These are phyloP conservation scores for Kewa caespitosa DNA, from an alignment of 179 eudicot genomes.

Conservation along the genomic window DNA sequence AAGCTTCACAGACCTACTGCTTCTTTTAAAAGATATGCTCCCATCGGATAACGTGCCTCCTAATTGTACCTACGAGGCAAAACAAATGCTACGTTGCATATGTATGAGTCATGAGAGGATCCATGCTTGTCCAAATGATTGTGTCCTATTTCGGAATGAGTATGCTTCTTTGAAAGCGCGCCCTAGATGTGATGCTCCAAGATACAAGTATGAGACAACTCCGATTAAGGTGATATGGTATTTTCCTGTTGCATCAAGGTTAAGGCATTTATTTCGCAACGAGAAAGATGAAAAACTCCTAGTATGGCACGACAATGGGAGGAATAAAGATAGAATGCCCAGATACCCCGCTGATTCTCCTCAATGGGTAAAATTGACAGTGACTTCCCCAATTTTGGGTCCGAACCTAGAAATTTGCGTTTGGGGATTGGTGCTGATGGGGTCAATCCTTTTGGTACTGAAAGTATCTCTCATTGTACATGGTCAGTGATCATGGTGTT, in stretches of 20 bases:
- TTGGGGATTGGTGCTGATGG: neutral
- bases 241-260: neutral
- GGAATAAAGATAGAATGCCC: neutral
- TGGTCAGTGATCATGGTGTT: neutral
- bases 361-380: neutral
- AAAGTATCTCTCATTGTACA: neutral
- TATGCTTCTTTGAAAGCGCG: neutral
- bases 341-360: constrained; percentile 10
- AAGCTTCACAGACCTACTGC: neutral
- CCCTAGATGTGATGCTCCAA: neutral
- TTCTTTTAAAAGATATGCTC: neutral
- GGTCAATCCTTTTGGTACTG: neutral
- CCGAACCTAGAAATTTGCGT: neutral
- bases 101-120: constrained; percentile 1
- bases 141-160: neutral
- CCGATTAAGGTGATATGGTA: constrained; percentile 6
- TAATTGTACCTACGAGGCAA: constrained; percentile 10
- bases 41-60: constrained; percentile 3
- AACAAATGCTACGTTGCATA: neutral
- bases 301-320: neutral
- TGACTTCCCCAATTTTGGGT: neutral
- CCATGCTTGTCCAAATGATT: constrained; percentile 7
- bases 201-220: neutral
- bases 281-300: neutral
- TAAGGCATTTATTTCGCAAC: neutral